Evolutionary conservation across 2,329 filamentous ascomycete genomes (phyloP), one percentile per base, ranked within the genome.

Genomic region (Rhytidhysteron rufulum): DNA sequence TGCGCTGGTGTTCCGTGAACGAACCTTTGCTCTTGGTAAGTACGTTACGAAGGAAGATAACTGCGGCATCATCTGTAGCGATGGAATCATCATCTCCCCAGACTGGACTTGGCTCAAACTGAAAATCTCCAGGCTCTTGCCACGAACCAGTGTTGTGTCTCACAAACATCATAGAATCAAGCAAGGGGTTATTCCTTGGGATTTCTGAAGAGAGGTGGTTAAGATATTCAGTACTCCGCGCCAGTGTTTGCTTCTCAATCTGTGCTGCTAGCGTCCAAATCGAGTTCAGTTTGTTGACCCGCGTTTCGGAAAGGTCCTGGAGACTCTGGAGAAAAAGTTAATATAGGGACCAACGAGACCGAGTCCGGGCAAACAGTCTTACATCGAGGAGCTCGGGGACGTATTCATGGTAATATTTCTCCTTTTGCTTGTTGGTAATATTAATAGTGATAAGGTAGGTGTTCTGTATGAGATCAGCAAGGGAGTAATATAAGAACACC

Each of bases 81-180:
- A 98, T 95, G 17, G 77, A 69, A 43, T 85, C 86, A 54, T 96
- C 89, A 55, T 98, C 94, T 56, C 96, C 85, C 93, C 94, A 98
- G 20, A 98, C 86, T 1, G 93, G 91, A 61, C 90, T 95, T 1
- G 93, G 86, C 65, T 98, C 93, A 54, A 98, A 98, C 9, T 71
- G 73, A 66, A 93, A 86, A 66, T 96, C 85, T 1, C 78, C 57
- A 1, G 93, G 93, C 58, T 97, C 91, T 57, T 88, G 82, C 76
- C 87, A 95, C 37, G 78, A 71, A 18, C 80, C 79, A 53, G 86
- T 82, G 58, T 98, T 98, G 71, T 98, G 93, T 46, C 86, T 83
- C 42, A 95, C 83, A 65, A 96, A 98, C 93, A 98, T 98, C 77
- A 95, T 88, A 16, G 89, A 95, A 66, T 98, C 94, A 30, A 98